A percentile compares a stretch with the other conserved stretches of the same genome.
phyloP scores from a whole-genome alignment of 306 rosid species.

The cucumber (Cucumis sativus) region DNA sequence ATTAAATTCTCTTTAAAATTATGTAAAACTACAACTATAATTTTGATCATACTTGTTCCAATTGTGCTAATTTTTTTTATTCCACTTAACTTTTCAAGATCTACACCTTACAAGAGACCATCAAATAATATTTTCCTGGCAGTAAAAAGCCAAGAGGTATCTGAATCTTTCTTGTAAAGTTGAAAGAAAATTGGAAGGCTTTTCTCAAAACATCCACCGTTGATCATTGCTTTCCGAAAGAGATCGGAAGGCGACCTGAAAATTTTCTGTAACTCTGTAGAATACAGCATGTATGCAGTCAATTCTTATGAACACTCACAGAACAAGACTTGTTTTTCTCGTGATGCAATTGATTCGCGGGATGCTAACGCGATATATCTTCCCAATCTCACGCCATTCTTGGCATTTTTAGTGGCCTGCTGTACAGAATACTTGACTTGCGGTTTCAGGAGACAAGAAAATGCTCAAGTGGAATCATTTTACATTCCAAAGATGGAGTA shows the following conservation, averaged over 20 bases:
- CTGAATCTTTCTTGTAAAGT: neutral
- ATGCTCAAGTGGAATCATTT: neutral
- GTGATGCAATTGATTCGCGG: neutral
- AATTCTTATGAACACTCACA: neutral
- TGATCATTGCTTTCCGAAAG: neutral
- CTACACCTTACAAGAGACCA: neutral
- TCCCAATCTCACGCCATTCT: neutral
- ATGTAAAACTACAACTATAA: no score
- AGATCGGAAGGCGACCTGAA: neutral
- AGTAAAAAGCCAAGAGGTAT: neutral
- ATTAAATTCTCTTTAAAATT: no score
- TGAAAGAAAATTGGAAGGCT: neutral
- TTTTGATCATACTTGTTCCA: no score
- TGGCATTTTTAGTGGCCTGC: neutral
- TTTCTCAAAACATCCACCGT: neutral
- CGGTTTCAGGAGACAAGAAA: neutral
- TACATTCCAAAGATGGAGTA: neutral
- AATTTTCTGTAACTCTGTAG: conserved; percentile 6
- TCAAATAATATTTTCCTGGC: neutral
- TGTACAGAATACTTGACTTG: neutral
- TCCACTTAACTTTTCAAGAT: no score
- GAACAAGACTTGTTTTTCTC: neutral
- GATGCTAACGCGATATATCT: neutral
- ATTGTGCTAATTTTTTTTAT: no score
- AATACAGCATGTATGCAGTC: neutral